These are phyloP conservation scores for Talaromyces rugulosus DNA, from an alignment of 2,329 filamentous ascomycete species.

Conservation along the genomic window DNA sequence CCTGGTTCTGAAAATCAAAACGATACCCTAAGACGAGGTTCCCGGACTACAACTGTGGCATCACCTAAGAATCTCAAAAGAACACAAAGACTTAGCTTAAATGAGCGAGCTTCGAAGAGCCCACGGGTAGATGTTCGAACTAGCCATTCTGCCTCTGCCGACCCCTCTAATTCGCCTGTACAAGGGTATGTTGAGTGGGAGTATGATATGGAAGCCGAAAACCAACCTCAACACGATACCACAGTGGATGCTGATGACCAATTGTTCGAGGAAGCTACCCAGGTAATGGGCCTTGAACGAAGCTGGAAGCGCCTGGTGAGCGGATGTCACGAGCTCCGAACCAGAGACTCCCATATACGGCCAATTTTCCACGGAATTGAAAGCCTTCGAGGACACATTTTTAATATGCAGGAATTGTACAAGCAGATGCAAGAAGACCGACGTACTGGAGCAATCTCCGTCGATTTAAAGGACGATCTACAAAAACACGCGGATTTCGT, in stretches of 20 bases:
- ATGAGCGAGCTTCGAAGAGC: neutral
- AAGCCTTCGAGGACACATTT: neutral
- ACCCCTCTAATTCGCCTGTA: neutral
- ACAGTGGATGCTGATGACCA: neutral
- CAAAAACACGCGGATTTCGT: slow-evolving; percentile 1
- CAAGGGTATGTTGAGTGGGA: slow-evolving; percentile 7
- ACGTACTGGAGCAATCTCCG: neutral
- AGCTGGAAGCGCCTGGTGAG: slow-evolving; percentile 5
- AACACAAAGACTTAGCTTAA: neutral
- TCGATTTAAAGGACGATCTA: neutral
- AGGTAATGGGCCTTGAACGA: slow-evolving; percentile 2
- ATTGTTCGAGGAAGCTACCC: slow-evolving; percentile 4
- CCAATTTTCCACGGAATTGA: neutral
- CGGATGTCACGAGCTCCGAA: neutral
- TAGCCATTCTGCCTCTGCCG: neutral
- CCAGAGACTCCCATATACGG: neutral
- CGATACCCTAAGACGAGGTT: neutral
- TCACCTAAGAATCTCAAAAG: neutral
- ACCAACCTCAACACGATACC: neutral
- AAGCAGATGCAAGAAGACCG: slow-evolving; percentile 9
- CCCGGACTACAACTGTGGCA: neutral
- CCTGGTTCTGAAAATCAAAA: neutral
- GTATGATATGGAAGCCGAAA: neutral
- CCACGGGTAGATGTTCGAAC: neutral
- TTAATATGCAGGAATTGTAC: neutral